These are phyloP conservation scores for Rhodotorula taiwanensis DNA, from an alignment of 768 basidiomycete species.

Conservation along the genomic window DNA sequence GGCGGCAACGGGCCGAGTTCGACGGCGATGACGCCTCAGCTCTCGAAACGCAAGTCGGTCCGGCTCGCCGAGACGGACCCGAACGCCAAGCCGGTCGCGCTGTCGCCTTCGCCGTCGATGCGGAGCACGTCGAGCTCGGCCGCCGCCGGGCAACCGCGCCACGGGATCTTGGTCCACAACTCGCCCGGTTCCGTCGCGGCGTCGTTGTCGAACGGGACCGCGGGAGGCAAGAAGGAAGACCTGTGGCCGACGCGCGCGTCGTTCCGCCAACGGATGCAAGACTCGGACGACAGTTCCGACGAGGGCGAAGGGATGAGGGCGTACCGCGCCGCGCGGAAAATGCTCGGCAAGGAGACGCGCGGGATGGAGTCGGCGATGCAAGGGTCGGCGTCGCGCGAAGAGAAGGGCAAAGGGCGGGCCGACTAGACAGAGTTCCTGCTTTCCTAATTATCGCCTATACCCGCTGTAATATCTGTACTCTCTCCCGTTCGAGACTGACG, in stretches of 20 bases:
- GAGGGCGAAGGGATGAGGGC: constrained; percentile 11
- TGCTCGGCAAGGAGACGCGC: constrained; percentile 16
- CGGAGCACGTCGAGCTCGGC: constrained; percentile 15
- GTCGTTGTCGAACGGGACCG: background rate
- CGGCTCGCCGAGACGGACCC: constrained; percentile 25
- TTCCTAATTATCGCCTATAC: too few relatives aligned
- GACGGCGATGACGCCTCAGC: background rate
- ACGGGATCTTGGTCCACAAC: constrained; percentile 25
- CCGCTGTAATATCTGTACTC: too few relatives aligned
- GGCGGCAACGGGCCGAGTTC: background rate
- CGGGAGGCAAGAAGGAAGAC: too few relatives aligned
- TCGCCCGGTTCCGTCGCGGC: constrained; percentile 3
- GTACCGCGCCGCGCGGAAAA: constrained; percentile 26
- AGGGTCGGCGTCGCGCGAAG: constrained; percentile 1
- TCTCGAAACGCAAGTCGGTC: constrained; percentile 32
- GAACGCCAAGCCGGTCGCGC: background rate
- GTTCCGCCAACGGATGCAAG: constrained; percentile 3
- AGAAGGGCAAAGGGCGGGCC: constrained; percentile 27
- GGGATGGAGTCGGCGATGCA: constrained; percentile 8
- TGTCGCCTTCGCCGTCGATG: constrained; percentile 23
- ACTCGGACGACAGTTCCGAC: constrained; percentile 8
- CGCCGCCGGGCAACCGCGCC: background rate
- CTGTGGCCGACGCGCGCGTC: constrained; percentile 1
- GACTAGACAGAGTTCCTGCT: too few relatives aligned
- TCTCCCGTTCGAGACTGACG: too few relatives aligned